Percentiles rank a stretch among this genome's conserved stretches.
These are phyloP conservation scores for Collybia mongolica DNA, from an alignment of 768 basidiomycete species.

Conservation along the genomic window DNA sequence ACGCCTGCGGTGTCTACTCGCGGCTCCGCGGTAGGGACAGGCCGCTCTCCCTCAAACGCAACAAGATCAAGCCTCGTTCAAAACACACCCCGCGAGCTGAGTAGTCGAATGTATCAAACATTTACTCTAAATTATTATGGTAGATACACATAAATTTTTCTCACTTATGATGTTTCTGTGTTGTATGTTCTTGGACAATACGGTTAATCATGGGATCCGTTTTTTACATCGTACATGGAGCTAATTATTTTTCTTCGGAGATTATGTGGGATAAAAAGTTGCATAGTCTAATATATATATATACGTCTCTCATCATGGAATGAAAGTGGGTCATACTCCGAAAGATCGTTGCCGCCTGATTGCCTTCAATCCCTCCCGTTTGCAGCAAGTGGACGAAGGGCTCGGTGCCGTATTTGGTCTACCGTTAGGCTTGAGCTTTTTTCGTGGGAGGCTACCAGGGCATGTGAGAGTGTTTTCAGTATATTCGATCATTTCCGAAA, in stretches of 20 bases:
- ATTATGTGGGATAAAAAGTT: background rate
- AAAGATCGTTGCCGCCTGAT: constrained; percentile 10
- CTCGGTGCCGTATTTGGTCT: constrained; percentile 5
- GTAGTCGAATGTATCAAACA: background rate
- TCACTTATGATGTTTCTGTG: too few species aligned
- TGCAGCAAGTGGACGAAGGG: background rate
- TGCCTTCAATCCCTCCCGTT: background rate
- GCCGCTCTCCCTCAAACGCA: constrained; percentile 42
- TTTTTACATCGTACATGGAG: too few species aligned
- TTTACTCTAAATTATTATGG: too few species aligned
- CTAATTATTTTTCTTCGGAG: background rate
- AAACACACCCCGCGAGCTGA: constrained; percentile 31
- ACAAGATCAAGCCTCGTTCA: constrained; percentile 48
- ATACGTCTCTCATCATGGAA: background rate
- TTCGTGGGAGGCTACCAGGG: constrained; percentile 1
- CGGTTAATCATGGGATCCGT: too few species aligned
- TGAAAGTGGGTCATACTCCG: background rate
- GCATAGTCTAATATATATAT: background rate
- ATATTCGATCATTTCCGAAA: too few species aligned
- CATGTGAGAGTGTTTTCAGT: too few species aligned
- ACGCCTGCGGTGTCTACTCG: constrained; percentile 49
- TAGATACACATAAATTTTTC: constrained; percentile 3
- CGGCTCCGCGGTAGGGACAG: constrained; percentile 46
- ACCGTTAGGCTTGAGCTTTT: constrained; percentile 4
- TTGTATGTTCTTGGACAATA: too few species aligned